Conservation (phyloP, 257 asterid genomes). For the Solanum pennellii region DNA sequence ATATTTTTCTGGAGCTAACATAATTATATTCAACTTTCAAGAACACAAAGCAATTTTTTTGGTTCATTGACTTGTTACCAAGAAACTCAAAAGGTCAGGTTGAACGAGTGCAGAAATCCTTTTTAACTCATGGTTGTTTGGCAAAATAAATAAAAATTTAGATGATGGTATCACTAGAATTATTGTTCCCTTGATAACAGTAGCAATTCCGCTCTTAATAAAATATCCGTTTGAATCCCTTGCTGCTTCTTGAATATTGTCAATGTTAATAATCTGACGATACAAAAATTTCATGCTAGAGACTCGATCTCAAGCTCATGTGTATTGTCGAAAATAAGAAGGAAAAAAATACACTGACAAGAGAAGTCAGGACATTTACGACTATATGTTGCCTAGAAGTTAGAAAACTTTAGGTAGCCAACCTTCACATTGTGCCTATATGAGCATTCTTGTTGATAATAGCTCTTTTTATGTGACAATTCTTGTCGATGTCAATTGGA, state of each 20-base stretch:
- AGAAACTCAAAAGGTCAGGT: neutral
- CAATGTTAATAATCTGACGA: constrained; percentile 51
- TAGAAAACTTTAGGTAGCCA: neutral
- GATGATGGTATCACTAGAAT: constrained; percentile 58
- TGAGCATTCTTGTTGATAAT: constrained; percentile 88
- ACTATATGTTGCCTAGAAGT: neutral
- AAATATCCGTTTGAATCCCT: constrained; percentile 86
- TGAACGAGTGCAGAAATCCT: neutral
- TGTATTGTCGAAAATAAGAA: neutral
- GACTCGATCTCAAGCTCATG: neutral
- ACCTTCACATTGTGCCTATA: constrained; percentile 73
- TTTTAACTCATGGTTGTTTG: neutral
- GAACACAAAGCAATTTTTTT: neutral
- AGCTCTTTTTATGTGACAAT: constrained; percentile 66
- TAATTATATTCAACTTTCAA: neutral
- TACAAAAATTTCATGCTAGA: neutral
- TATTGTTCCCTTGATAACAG: constrained; percentile 67
- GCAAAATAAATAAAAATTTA: neutral
- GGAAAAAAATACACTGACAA: neutral
- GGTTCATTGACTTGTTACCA: neutral
- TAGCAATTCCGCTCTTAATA: constrained; percentile 84
- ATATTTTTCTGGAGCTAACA: neutral
- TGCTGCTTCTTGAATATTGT: constrained; percentile 80
- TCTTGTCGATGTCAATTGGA: constrained; percentile 75
- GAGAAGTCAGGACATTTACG: neutral